Percentiles rank a stretch among this genome's conserved stretches.
These are phyloP conservation scores for Phylloporus sp. DNA, from an alignment of 768 basidiomycete species.

Conservation along the genomic window DNA sequence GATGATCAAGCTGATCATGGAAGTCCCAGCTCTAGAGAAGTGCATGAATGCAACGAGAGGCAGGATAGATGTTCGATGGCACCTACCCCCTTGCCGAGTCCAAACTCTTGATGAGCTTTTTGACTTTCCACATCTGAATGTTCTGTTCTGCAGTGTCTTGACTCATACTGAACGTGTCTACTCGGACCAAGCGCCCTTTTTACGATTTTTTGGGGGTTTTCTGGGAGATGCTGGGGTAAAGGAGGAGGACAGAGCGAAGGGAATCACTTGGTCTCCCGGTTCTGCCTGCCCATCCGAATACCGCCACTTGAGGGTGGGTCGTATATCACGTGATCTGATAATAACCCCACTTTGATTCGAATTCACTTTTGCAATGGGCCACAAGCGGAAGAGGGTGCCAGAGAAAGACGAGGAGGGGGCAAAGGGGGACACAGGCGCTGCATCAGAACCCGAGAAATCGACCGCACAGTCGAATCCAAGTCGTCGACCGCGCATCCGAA, in stretches of 20 bases:
- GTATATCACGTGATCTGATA: constrained; percentile 8
- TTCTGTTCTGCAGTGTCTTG: constrained; percentile 89
- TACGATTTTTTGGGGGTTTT: constrained; percentile 5
- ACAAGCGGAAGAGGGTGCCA: constrained; percentile 22
- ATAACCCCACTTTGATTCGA: too few relatives aligned
- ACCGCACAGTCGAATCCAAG: constrained; percentile 3
- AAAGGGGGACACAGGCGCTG: constrained; percentile 5
- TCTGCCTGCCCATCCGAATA: constrained; percentile 9
- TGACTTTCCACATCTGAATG: constrained; percentile 98
- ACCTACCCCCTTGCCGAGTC: constrained; percentile 64
- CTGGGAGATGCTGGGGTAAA: constrained; percentile 17
- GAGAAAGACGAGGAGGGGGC: constrained; percentile 7
- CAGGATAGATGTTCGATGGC: neutral
- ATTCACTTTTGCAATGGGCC: constrained; percentile 7
- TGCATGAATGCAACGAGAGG: constrained; percentile 21
- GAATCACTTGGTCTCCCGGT: constrained; percentile 1
- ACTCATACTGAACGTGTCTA: constrained; percentile 56
- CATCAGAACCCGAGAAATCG: constrained; percentile 1
- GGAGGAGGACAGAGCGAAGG: constrained; percentile 16
- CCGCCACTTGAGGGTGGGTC: constrained; percentile 25
- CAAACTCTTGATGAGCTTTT: constrained; percentile 98
- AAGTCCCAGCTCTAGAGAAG: constrained; percentile 77
- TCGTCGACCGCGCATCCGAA: constrained; percentile 44
- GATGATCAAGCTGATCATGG: constrained; percentile 98
- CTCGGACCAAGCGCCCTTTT: constrained; percentile 11